A percentile compares a stretch with the other conserved stretches of the same genome.
Evolutionary conservation across 495 filamentous ascomycete genomes (phyloP).

Genomic region (Venustampulla echinocandica): DNA sequence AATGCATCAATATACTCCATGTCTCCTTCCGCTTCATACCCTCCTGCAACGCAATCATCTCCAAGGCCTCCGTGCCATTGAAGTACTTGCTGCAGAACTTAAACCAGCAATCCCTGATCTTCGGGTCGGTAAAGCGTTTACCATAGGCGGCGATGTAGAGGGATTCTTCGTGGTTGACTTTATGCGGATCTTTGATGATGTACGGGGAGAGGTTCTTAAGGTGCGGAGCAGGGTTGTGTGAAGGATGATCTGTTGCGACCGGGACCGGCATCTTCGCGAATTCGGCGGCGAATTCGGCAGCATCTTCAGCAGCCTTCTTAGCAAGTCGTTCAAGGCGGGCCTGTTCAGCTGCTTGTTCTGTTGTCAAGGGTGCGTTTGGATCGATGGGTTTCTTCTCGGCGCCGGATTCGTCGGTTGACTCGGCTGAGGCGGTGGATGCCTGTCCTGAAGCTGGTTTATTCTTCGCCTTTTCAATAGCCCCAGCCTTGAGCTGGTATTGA

Average conservation of each 20-base stretch:
- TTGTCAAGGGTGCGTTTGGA: slow-evolving; percentile 17
- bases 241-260: slow-evolving; percentile 37
- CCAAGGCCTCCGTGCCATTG: slow-evolving; percentile 77
- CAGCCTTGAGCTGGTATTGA: slow-evolving; percentile 45
- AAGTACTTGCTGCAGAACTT: slow-evolving; percentile 66
- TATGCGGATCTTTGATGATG: slow-evolving; percentile 47
- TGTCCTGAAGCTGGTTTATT: slow-evolving; percentile 23
- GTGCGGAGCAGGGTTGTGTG: slow-evolving; percentile 38
- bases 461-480: slow-evolving; percentile 24
- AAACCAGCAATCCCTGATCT: slow-evolving; percentile 38
- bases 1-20: slow-evolving; percentile 54
- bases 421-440: slow-evolving; percentile 13
- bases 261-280: slow-evolving; percentile 37
- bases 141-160: slow-evolving; percentile 68
- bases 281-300: slow-evolving; percentile 37
- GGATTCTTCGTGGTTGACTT: slow-evolving; percentile 52
- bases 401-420: slow-evolving; percentile 18
- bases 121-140: slow-evolving; percentile 38
- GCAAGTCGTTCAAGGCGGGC: slow-evolving; percentile 44
- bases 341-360: slow-evolving; percentile 30
- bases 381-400: slow-evolving; percentile 6
- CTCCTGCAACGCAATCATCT: slow-evolving; percentile 76
- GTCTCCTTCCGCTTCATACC: slow-evolving; percentile 77
- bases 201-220: slow-evolving; percentile 37
- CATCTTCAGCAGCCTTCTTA: slow-evolving; percentile 34